A percentile compares a stretch with the other conserved stretches of the same genome.
phyloP scores from a whole-genome alignment of 1,139 yeast genomes.

The Arxiozyma bovina region DNA sequence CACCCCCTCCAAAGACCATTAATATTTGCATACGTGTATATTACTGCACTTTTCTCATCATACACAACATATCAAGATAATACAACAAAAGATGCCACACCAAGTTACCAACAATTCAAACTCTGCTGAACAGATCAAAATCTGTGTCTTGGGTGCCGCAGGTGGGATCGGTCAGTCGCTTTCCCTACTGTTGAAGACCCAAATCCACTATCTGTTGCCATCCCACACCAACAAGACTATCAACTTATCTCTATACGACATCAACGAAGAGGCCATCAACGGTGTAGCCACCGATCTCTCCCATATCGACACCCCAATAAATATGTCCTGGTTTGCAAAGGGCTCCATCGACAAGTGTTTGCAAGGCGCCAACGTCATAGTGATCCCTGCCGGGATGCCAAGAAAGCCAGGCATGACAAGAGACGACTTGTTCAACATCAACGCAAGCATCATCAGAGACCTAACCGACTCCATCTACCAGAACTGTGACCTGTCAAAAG shows the following conservation, averaged over 20 bases:
- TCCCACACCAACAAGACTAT: slow-evolving; percentile 5
- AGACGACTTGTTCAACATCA: slow-evolving; percentile 88
- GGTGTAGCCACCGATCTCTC: slow-evolving; percentile 91
- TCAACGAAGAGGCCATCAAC: slow-evolving; percentile 45
- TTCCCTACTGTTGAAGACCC: slow-evolving; percentile 64
- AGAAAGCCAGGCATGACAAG: slow-evolving; percentile 98
- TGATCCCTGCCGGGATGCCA: slow-evolving; percentile 95
- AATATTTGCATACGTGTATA: too few relatives aligned
- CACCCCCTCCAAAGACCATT: too few relatives aligned
- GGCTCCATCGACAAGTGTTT: slow-evolving; percentile 50
- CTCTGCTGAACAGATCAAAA: slow-evolving; percentile 34
- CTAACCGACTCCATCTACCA: slow-evolving; percentile 74
- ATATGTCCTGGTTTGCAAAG: slow-evolving; percentile 40
- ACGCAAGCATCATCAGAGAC: slow-evolving; percentile 81
- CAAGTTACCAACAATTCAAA: slow-evolving; percentile 2
- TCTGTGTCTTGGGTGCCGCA: slow-evolving; percentile 69
- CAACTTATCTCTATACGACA: slow-evolving; percentile 65
- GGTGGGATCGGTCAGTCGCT: slow-evolving; percentile 95
- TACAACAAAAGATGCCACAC: slow-evolving; percentile 18
- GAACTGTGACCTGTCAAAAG: slow-evolving; percentile 19
- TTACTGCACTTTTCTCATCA: neutral
- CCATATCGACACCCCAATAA: slow-evolving; percentile 76
- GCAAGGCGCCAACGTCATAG: slow-evolving; percentile 63
- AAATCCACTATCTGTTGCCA: slow-evolving; percentile 38
- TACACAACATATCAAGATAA: too few relatives aligned